These are phyloP conservation scores for Gynochthodes officinalis DNA, from an alignment of 257 asterid species.

Conservation along the genomic window DNA sequence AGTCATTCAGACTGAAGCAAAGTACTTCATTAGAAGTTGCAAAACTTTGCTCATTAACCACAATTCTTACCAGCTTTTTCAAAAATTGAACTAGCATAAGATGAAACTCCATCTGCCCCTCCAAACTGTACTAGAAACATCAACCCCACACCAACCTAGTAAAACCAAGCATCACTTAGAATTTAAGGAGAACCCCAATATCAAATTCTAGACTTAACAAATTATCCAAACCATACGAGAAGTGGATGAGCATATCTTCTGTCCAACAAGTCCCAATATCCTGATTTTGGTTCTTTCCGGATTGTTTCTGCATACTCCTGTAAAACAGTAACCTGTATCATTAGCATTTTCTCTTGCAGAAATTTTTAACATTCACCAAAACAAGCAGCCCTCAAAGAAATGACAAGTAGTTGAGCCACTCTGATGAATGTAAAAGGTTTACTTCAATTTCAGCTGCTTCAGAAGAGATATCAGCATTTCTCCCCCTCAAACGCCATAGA, in stretches of 20 bases:
- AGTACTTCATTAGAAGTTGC: neutral
- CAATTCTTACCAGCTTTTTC: conserved; percentile 28
- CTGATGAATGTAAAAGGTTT: neutral
- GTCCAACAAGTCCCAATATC: conserved; percentile 28
- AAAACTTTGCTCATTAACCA: conserved; percentile 2
- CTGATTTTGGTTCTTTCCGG: conserved; percentile 18
- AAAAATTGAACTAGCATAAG: conserved; percentile 34
- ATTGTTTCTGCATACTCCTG: conserved; percentile 25
- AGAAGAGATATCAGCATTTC: conserved; percentile 26
- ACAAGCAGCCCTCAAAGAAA: neutral
- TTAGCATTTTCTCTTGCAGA: neutral
- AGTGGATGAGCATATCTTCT: conserved; percentile 30
- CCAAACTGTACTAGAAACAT: conserved; percentile 38
- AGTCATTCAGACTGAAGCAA: neutral
- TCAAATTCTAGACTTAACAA: neutral
- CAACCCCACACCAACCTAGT: conserved; percentile 31
- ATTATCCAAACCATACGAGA: conserved; percentile 22
- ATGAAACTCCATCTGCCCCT: conserved; percentile 30
- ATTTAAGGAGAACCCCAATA: neutral
- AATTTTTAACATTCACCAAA: no score
- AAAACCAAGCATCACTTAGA: conserved; percentile 1
- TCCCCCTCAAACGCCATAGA: conserved; percentile 31
- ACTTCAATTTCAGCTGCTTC: conserved; percentile 35
- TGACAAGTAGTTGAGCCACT: neutral
- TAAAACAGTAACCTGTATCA: neutral